phyloP scores from a whole-genome alignment of 768 basidiomycete genomes.

The Boletus edulis region DNA sequence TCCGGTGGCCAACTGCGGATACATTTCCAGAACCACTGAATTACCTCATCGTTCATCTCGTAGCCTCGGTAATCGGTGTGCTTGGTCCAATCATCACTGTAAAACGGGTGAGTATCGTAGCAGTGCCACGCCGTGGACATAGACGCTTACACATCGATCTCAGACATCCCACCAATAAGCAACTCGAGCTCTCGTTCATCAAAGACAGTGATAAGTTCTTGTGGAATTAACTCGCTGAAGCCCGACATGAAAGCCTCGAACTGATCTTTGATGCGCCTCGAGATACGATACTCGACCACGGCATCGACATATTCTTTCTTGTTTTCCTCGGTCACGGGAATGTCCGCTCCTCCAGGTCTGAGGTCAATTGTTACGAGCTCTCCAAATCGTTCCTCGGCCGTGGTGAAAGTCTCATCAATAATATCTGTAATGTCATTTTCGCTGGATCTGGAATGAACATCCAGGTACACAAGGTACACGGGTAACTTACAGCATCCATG shows the following conservation, averaged over 20 bases:
- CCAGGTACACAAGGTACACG: neutral
- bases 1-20: constrained; percentile 97
- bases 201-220: constrained; percentile 97
- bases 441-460: constrained; percentile 38
- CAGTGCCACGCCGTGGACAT: neutral
- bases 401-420: constrained; percentile 97
- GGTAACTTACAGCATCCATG: constrained; percentile 92
- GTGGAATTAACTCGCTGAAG: constrained; percentile 98
- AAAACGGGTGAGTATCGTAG: neutral
- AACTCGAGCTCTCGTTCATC: constrained; percentile 97
- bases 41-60: constrained; percentile 91
- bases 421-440: constrained; percentile 99
- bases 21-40: constrained; percentile 99
- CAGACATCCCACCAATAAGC: constrained; percentile 98
- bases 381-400: constrained; percentile 96
- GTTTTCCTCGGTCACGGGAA: constrained; percentile 93
- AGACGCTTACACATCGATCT: constrained; percentile 88
- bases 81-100: constrained; percentile 95
- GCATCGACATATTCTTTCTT: constrained; percentile 97
- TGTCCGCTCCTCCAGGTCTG: constrained; percentile 81
- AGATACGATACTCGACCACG: constrained; percentile 96
- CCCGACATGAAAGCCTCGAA: constrained; percentile 99
- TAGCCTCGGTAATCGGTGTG: constrained; percentile 99
- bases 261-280: constrained; percentile 95
- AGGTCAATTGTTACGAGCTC: constrained; percentile 97